phyloP scores from a whole-genome alignment of 352 stramenopile species.

The Globisporangium splendens region DNA sequence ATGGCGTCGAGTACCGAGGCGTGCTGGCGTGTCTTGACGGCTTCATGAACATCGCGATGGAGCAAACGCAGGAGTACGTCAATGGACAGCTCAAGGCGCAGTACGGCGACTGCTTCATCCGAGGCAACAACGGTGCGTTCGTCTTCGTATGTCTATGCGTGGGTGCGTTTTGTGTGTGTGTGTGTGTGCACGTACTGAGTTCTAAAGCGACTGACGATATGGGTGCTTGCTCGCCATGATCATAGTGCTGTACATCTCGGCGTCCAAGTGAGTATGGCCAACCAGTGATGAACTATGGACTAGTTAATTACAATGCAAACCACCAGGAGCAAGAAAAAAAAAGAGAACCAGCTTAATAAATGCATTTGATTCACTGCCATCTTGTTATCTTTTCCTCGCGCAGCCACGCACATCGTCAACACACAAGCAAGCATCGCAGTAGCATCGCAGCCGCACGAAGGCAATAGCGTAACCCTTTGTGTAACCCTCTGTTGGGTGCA shows the following conservation, averaged over 20 bases:
- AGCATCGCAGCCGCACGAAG: too few species aligned
- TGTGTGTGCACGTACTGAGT: slow-evolving; percentile 1
- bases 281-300: too few species aligned
- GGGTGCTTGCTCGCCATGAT: too few species aligned
- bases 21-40: slow-evolving; percentile 99
- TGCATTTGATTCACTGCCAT: too few species aligned
- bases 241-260: slow-evolving; percentile 83
- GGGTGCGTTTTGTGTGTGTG: background rate
- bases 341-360: too few species aligned
- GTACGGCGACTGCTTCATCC: slow-evolving; percentile 99
- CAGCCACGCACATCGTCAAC: too few species aligned
- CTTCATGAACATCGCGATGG: slow-evolving; percentile 99
- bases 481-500: too few species aligned
- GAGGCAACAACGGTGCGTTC: slow-evolving; percentile 97
- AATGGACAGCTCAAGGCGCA: slow-evolving; percentile 98
- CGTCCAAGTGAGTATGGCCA: slow-evolving; percentile 53
- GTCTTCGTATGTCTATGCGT: background rate
- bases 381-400: too few species aligned
- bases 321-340: too few species aligned
- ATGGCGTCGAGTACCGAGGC: slow-evolving; percentile 97
- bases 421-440: too few species aligned
- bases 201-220: slow-evolving; percentile 1
- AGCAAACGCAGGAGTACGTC: slow-evolving; percentile 99
- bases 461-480: too few species aligned
- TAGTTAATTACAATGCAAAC: background rate